phyloP scores from a whole-genome alignment of 1,284 basidiomycete species.

The Cystobasidium pallidum region DNA sequence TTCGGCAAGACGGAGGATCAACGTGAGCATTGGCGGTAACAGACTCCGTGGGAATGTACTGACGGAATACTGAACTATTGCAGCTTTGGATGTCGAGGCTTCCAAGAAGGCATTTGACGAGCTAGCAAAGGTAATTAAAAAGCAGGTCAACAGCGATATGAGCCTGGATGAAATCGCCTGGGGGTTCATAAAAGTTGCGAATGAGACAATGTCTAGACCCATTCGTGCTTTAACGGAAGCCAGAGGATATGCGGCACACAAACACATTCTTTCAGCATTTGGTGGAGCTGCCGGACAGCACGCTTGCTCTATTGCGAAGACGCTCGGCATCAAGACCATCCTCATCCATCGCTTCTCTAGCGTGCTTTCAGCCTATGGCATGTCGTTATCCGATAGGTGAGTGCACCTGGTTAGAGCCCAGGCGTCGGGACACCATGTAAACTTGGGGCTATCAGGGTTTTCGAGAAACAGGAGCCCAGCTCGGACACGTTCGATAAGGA shows the following conservation, averaged over 20 bases:
- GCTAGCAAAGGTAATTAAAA: conserved; percentile 70
- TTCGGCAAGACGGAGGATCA: conserved; percentile 85
- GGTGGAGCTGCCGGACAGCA: conserved; percentile 73
- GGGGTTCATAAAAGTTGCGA: conserved; percentile 61
- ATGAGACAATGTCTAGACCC: conserved; percentile 48
- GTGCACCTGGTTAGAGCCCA: neutral
- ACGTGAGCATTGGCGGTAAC: conserved; percentile 53
- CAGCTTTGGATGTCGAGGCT: conserved; percentile 70
- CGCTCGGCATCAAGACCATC: conserved; percentile 79
- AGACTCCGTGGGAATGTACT: neutral
- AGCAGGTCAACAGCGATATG: conserved; percentile 56
- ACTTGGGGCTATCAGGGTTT: conserved; percentile 40
- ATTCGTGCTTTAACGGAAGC: conserved; percentile 51
- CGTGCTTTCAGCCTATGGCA: conserved; percentile 85
- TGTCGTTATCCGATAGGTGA: conserved; percentile 77
- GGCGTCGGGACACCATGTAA: neutral
- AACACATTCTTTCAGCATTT: conserved; percentile 47
- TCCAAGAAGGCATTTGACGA: conserved; percentile 68
- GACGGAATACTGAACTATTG: neutral
- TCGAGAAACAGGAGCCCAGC: conserved; percentile 48
- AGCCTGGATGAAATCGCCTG: conserved; percentile 84
- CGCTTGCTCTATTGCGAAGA: conserved; percentile 79
- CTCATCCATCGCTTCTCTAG: conserved; percentile 83
- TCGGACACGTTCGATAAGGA: conserved; percentile 46
- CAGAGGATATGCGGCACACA: conserved; percentile 46